These are phyloP conservation scores for Malus domestica DNA, from an alignment of 306 rosid genomes.

Conservation along the genomic window ASM211411v1 NC_041799.1:37102501-37103000, in stretches of 20 bases:
- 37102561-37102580: constrained; percentile 28
- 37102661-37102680: constrained; percentile 8
- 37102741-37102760: constrained; percentile 25
- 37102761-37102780: constrained; percentile 19
- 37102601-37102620: background rate
- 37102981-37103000: constrained; percentile 44
- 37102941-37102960: constrained; percentile 30
- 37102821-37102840: constrained; percentile 36
- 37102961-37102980: constrained; percentile 30
- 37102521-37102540: constrained; percentile 46
- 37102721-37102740: constrained; percentile 36
- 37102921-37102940: constrained; percentile 39
- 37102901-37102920: constrained; percentile 46
- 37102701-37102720: constrained; percentile 38
- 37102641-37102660: background rate
- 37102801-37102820: constrained; percentile 34
- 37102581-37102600: constrained; percentile 8
- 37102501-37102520: constrained; percentile 38
- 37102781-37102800: constrained; percentile 49
- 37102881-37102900: constrained; percentile 16
- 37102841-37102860: constrained; percentile 40
- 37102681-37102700: constrained; percentile 23
- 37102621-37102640: background rate
- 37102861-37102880: constrained; percentile 28
- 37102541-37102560: constrained; percentile 41